A percentile compares a stretch with the other conserved stretches of the same genome.
Evolutionary conservation across 139 green algal species (phyloP).

Genomic region (Tetradesmus lagerheimii): DNA sequence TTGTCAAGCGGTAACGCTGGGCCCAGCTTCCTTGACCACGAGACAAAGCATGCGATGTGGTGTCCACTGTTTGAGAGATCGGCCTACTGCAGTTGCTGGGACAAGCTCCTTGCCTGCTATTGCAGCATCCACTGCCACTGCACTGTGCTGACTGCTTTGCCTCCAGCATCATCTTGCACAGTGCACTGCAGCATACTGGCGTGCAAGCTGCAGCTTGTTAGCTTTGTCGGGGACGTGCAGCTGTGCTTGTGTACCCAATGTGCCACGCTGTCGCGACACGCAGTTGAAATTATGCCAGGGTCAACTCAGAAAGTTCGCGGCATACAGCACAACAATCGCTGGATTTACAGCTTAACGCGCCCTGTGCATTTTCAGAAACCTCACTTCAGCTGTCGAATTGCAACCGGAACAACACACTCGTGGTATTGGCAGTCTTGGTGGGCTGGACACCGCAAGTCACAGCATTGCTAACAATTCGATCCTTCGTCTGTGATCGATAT

Average conservation of each 20-base stretch:
- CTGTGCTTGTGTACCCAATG: not conserved
- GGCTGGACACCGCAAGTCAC: not conserved
- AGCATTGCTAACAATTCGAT: not conserved
- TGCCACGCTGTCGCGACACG: not conserved
- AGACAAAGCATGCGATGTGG: too few species aligned
- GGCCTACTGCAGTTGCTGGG: too few species aligned
- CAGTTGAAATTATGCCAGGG: not conserved
- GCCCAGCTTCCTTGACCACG: too few species aligned
- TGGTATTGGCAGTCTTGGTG: not conserved
- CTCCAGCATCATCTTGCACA: not conserved
- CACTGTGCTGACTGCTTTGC: too few species aligned
- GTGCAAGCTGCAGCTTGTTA: not conserved
- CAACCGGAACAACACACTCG: constrained; percentile 3
- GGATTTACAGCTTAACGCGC: too few species aligned
- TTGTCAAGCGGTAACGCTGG: too few species aligned
- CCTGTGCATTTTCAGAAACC: too few species aligned
- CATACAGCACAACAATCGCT: not conserved
- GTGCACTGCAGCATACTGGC: not conserved
- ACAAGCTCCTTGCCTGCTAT: too few species aligned
- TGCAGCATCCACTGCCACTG: too few species aligned
- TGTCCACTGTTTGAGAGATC: too few species aligned
- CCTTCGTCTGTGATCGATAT: not conserved
- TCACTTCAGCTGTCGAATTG: not conserved
- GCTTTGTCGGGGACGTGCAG: not conserved
- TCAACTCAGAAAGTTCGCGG: not conserved